phyloP scores from a whole-genome alignment of 1,139 yeast species.

The Candida smagusa region DNA sequence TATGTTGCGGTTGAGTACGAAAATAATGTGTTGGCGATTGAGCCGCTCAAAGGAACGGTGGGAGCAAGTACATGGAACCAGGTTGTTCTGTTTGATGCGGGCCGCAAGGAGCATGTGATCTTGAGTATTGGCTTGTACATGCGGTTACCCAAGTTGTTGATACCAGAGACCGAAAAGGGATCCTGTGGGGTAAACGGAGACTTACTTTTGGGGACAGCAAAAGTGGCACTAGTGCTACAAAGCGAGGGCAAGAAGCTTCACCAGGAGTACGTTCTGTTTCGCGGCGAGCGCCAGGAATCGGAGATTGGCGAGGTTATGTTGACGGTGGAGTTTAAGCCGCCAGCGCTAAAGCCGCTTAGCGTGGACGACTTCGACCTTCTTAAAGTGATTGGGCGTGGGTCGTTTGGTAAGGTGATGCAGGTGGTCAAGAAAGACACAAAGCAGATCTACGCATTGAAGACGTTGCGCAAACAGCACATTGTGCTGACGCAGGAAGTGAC shows the following conservation, averaged over 20 bases:
- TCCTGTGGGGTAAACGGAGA: constrained; percentile 29
- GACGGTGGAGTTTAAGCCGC: constrained; percentile 75
- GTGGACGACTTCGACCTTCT: constrained; percentile 90
- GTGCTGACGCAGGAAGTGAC: constrained; percentile 93
- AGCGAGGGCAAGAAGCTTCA: constrained; percentile 8
- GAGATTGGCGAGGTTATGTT: constrained; percentile 55
- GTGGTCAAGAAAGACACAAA: constrained; percentile 93
- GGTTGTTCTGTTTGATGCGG: constrained; percentile 88
- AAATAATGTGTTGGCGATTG: constrained; percentile 78
- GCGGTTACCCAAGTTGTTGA: constrained; percentile 65
- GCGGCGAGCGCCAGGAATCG: not conserved
- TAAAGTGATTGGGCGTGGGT: constrained; percentile 95
- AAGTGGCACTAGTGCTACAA: constrained; percentile 37
- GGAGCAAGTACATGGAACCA: constrained; percentile 66
- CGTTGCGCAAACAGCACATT: constrained; percentile 89
- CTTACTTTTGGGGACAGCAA: constrained; percentile 41
- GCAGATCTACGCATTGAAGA: constrained; percentile 90
- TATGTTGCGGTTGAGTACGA: constrained; percentile 76
- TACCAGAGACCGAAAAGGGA: constrained; percentile 42
- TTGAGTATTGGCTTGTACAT: constrained; percentile 71
- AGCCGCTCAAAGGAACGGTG: constrained; percentile 72
- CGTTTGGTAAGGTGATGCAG: constrained; percentile 98
- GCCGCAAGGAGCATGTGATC: constrained; percentile 43
- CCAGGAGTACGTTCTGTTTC: constrained; percentile 45
- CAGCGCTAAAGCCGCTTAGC: constrained; percentile 56